Conservation (phyloP, 805 yeast species). For the Saturnispora sekii region DNA sequence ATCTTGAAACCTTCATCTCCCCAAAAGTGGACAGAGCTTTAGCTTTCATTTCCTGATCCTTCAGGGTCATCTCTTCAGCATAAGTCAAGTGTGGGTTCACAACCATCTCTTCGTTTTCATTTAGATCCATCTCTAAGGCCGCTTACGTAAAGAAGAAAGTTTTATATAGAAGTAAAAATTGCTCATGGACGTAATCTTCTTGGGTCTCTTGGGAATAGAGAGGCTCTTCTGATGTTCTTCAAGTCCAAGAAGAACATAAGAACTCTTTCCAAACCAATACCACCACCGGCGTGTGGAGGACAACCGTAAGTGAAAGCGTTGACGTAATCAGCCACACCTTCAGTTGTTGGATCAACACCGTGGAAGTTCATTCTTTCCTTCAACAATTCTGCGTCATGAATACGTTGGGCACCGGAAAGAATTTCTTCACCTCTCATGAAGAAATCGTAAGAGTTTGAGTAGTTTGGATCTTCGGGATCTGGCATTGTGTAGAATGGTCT, state of each 20-base stretch:
- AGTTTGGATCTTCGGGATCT: slow-evolving; percentile 80
- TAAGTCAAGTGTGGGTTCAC: slow-evolving; percentile 47
- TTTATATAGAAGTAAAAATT: neutral
- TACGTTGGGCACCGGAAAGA: slow-evolving; percentile 98
- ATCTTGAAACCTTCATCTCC: slow-evolving; percentile 21
- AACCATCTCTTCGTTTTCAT: slow-evolving; percentile 9
- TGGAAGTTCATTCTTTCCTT: slow-evolving; percentile 73
- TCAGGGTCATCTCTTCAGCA: slow-evolving; percentile 53
- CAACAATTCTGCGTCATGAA: slow-evolving; percentile 84
- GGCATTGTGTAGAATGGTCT: slow-evolving; percentile 99
- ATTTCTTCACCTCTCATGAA: slow-evolving; percentile 99
- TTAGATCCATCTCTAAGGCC: slow-evolving; percentile 1
- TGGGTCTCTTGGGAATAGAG: slow-evolving; percentile 98
- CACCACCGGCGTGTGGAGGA: slow-evolving; percentile 99
- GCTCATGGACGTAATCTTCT: slow-evolving; percentile 74
- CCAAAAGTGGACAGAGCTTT: slow-evolving; percentile 44
- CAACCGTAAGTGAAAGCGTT: slow-evolving; percentile 93
- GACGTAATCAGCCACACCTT: slow-evolving; percentile 84
- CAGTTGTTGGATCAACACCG: slow-evolving; percentile 69
- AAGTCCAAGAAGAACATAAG: slow-evolving; percentile 96
- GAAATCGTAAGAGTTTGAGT: slow-evolving; percentile 97
- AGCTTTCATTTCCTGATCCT: slow-evolving; percentile 59
- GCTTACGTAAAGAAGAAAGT: neutral
- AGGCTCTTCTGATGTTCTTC: slow-evolving; percentile 97
- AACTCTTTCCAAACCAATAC: slow-evolving; percentile 97